Base-by-base conservation (phyloP, 148 eudicot genomes). In the Silene latifolia region DNA sequence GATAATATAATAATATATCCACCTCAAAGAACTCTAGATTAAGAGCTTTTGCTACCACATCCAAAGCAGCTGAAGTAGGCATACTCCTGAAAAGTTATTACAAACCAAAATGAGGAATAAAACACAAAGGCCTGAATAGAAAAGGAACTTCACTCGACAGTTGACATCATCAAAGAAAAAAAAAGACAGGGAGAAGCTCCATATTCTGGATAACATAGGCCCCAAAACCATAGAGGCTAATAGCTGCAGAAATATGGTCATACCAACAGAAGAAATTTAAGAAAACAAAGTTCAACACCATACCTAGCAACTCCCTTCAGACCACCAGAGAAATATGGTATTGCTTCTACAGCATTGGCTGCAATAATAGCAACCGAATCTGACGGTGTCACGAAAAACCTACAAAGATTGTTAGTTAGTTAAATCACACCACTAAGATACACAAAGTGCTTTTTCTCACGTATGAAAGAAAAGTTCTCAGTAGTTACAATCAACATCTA, bases 11-110 rank as follows among this genome's bases (percentile, higher is more conserved):
- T 0, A 25, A 61, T 5, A 29, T 60, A 54, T 77, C 19, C 79
- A 91, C 97, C 97, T 93, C 98, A 82, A 94, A 94, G 82, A 94
- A 87, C 80, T 92, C 90, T 85, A 94, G 79, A 44, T 87, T 91
- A 10, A 94, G 79, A 83, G 89, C 79, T 74, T 91, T 82, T 64
- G 98, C 98, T 8, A 94, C 98, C 78, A 94, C 96, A 82, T 94
- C 96, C 82, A 94, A 89, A 63, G 97, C 98, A 81, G 97, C 98
- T 72, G 98, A 94, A 20, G 98, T 94, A 76, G 98, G 98, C 98
- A 94, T 94, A 80, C 98, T 94, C 97, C 98, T 92, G 82, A 71
- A 76, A 84, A 63, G 62, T 66, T 58, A 63, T 44, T 79, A 72
- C 63, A 57, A 57, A 74, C 71, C 29, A 18, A 44, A 67, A 69